These are phyloP conservation scores for Berkeleyomyces basicola DNA, from an alignment of 2,329 filamentous ascomycete species.

Conservation along the genomic window DNA sequence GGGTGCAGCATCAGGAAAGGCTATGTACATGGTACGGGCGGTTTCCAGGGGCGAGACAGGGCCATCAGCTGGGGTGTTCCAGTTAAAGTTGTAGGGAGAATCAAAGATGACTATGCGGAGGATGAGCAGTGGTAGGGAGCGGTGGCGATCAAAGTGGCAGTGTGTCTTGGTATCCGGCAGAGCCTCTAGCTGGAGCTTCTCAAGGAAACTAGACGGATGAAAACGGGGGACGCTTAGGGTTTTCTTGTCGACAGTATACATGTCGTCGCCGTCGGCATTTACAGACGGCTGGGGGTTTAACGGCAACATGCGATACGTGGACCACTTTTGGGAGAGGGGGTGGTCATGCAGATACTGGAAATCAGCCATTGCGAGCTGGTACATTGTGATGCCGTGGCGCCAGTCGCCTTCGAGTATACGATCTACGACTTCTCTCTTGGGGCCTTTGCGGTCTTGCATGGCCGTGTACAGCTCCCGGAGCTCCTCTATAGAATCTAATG, in stretches of 20 bases:
- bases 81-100: constrained; percentile 44
- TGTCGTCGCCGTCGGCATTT: constrained; percentile 18
- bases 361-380: constrained; percentile 54
- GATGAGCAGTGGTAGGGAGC: constrained; percentile 50
- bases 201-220: constrained; percentile 64
- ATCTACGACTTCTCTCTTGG: constrained; percentile 45
- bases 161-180: constrained; percentile 69
- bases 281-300: constrained; percentile 24
- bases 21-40: constrained; percentile 59
- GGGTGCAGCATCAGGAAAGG: constrained; percentile 66
- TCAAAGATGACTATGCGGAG: constrained; percentile 68
- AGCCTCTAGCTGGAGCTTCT: constrained; percentile 56
- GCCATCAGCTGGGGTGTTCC: constrained; percentile 8
- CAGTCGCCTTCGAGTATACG: constrained; percentile 52
- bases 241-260: constrained; percentile 24
- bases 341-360: constrained; percentile 50
- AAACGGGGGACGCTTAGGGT: constrained; percentile 48
- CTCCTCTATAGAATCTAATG: constrained; percentile 46
- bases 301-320: constrained; percentile 40
- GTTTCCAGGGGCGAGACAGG: constrained; percentile 18
- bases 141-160: constrained; percentile 61
- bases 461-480: constrained; percentile 48
- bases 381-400: constrained; percentile 45
- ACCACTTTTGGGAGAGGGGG: constrained; percentile 47
- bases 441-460: constrained; percentile 42